phyloP scores from a whole-genome alignment of 139 green algal species.

The Tetraselmis chui region DNA sequence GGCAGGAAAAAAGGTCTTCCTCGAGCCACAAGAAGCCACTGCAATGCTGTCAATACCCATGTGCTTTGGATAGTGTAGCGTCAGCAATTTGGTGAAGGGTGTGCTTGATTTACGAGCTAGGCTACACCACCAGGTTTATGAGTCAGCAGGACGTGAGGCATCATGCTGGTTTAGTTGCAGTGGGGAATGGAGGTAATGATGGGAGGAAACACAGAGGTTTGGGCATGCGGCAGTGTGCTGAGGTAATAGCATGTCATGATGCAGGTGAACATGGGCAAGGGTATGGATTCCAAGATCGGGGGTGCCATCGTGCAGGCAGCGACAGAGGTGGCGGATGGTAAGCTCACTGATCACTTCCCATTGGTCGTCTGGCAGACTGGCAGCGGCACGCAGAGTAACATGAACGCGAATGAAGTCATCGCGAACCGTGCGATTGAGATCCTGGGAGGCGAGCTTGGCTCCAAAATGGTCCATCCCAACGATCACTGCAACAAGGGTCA shows the following conservation, averaged over 20 bases:
- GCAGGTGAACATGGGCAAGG: slow-evolving; percentile 68
- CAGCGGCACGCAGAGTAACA: slow-evolving; percentile 91
- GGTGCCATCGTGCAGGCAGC: slow-evolving; percentile 65
- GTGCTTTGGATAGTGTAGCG: no score
- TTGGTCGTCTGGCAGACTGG: slow-evolving; percentile 93
- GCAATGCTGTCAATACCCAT: no score
- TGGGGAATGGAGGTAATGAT: no score
- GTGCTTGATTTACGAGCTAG: no score
- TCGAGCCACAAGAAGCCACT: no score
- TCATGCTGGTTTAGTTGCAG: no score
- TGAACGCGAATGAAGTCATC: slow-evolving; percentile 97
- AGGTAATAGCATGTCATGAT: no score
- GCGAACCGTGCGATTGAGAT: slow-evolving; percentile 73
- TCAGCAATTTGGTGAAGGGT: no score
- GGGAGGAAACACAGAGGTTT: no score
- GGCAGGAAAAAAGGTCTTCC: slow-evolving; percentile 3
- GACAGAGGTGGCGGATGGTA: slow-evolving; percentile 71
- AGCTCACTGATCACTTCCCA: slow-evolving; percentile 86
- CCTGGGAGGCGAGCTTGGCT: slow-evolving; percentile 66
- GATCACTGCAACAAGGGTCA: slow-evolving; percentile 96
- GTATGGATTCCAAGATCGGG: slow-evolving; percentile 47
- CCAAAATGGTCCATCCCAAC: slow-evolving; percentile 90
- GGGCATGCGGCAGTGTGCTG: no score
- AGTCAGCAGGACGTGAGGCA: no score
- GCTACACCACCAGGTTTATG: no score